A percentile compares a stretch with the other conserved stretches of the same genome.
phyloP scores from a whole-genome alignment of 2,329 filamentous ascomycete genomes.

The Diaporthe citrichinensis region DNA sequence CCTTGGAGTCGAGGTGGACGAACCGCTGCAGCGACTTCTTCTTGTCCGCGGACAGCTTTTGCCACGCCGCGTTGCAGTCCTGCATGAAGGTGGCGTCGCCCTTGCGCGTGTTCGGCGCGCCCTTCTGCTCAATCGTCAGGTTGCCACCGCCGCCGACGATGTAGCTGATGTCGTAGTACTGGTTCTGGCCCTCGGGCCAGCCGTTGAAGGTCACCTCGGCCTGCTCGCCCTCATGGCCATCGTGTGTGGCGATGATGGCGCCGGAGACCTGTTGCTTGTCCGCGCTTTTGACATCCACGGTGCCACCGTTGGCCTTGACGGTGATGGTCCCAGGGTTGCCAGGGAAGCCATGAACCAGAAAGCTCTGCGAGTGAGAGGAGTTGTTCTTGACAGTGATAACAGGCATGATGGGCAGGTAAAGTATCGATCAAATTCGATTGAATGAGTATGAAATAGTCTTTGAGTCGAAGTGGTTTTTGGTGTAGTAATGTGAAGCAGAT shows the following conservation, averaged over 20 bases:
- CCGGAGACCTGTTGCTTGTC: constrained; percentile 45
- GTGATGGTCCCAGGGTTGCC: constrained; percentile 28
- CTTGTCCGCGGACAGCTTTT: constrained; percentile 43
- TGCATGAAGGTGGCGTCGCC: constrained; percentile 57
- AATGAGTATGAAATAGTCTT: too few species aligned
- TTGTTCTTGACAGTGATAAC: constrained; percentile 33
- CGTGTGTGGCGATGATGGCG: constrained; percentile 56
- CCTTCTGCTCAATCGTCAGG: constrained; percentile 55
- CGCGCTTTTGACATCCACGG: constrained; percentile 10
- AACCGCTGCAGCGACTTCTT: constrained; percentile 28
- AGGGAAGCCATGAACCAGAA: constrained; percentile 33
- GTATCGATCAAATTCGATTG: neutral
- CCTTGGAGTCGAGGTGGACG: constrained; percentile 31
- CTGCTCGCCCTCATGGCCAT: constrained; percentile 55
- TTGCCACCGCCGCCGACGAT: constrained; percentile 58
- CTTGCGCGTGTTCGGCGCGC: constrained; percentile 53
- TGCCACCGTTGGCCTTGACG: constrained; percentile 29
- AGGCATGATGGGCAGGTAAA: constrained; percentile 11
- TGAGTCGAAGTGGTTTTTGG: too few species aligned
- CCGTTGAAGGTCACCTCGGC: constrained; percentile 57
- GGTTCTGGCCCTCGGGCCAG: constrained; percentile 47
- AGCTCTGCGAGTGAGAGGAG: constrained; percentile 35
- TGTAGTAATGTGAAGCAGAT: neutral
- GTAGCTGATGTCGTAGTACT: constrained; percentile 51
- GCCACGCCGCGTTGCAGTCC: constrained; percentile 52